Base-by-base conservation (phyloP, 2,329 filamentous ascomycete species). In the Talaromyces sp. region DNA sequence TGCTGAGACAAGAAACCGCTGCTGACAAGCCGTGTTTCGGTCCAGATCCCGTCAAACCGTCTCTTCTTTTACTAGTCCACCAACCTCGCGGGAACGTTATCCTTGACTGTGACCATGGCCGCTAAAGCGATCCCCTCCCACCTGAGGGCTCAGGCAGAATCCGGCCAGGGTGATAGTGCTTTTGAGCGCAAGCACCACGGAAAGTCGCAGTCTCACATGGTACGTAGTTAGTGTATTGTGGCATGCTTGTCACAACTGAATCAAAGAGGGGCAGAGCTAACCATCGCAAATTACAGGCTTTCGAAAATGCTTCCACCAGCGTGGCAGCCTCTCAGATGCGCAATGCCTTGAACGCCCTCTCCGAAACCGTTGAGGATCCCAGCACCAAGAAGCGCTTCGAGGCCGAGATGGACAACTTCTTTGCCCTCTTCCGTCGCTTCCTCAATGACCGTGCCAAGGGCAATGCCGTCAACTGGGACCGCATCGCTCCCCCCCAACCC, bases 321-420 rank as follows among this genome's bases (percentile, higher is more conserved):
- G 93, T 99, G 67, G 94, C 94, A 64, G 94, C 94, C 60, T 95
- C 92, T 63, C 94, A 99, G 83, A 99, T 99, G 94, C 91, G 94
- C 79, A 99, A 99, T 85, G 85, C 91, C 64, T 84, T 99, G 75
- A 97, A 96, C 76, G 88, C 88, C 77, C 88, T 99, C 65, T 85
- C 90, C 69, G 94, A 99, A 80, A 90, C 88, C 10, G 92, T 97
- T 75, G 85, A 87, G 71, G 92, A 97, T 74, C 83, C 89, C 60
- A 81, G 75, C 32, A 82, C 85, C 74, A 87, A 85, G 81, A 79
- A 80, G 90, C 87, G 95, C 67, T 97, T 97, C 78, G 93, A 97
- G 82, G 95, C 92, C 4, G 93, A 99, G 81, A 97, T 97, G 92
- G 94, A 99, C 86, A 99, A 99, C 87, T 99, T 99, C 85, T 99